phyloP scores from a whole-genome alignment of 2,329 filamentous ascomycete genomes.

The Cladophialophora chaetospira region DNA sequence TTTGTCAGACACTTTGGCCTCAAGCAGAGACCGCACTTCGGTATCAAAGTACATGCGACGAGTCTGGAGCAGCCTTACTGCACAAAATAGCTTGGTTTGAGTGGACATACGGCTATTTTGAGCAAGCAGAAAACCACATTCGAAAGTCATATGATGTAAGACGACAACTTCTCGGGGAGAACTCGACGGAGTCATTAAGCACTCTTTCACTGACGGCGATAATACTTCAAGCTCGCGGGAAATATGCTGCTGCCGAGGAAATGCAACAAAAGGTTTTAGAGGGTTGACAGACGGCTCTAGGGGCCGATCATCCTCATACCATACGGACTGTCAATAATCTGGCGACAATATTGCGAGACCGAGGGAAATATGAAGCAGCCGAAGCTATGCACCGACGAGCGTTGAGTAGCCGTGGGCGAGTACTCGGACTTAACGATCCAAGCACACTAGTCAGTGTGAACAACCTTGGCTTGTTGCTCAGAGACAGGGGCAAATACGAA shows the following conservation, averaged over 20 bases:
- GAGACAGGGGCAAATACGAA: background rate
- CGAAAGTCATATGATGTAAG: background rate
- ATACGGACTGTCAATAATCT: background rate
- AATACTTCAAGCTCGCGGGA: background rate
- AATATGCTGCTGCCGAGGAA: background rate
- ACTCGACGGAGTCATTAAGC: background rate
- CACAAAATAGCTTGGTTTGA: slow-evolving; percentile 5
- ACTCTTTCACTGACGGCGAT: background rate
- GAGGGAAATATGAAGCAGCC: background rate
- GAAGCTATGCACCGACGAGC: background rate
- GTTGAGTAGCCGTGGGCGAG: too few species aligned
- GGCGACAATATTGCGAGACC: background rate
- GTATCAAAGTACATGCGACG: background rate
- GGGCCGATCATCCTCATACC: background rate
- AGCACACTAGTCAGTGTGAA: background rate
- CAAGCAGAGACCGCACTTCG: slow-evolving; percentile 2
- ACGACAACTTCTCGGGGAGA: background rate
- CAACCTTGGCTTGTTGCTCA: background rate
- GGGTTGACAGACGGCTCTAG: background rate
- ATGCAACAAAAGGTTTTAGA: background rate
- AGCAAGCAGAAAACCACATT: background rate
- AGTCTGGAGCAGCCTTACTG: slow-evolving; percentile 2
- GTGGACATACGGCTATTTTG: background rate
- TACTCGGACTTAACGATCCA: background rate
- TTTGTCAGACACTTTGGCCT: slow-evolving; percentile 7